phyloP scores from a whole-genome alignment of 306 rosid genomes.

The Cyclanthera cordifolia region DNA sequence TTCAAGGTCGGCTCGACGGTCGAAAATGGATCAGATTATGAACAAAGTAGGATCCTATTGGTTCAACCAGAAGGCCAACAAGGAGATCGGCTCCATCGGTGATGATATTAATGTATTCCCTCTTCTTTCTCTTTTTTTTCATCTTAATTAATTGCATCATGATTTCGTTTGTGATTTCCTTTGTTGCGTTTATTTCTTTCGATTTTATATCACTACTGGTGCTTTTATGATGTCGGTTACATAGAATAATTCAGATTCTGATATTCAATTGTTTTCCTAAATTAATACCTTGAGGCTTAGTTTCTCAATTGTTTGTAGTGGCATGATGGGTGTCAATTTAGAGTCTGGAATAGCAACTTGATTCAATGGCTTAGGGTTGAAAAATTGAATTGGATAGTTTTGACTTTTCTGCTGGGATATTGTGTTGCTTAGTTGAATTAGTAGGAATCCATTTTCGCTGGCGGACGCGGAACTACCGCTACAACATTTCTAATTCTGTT shows the following conservation, averaged over 20 bases:
- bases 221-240: conserved; percentile 12
- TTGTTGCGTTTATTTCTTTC: neutral
- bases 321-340: neutral
- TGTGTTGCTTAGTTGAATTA: neutral
- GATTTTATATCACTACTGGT: neutral
- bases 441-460: neutral
- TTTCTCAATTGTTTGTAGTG: neutral
- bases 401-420: neutral
- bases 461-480: neutral
- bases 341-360: neutral
- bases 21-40: conserved; percentile 18
- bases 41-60: conserved; percentile 16
- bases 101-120: conserved; percentile 9
- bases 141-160: neutral
- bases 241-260: neutral
- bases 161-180: neutral
- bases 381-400: neutral
- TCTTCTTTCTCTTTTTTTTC: neutral
- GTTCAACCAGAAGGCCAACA: conserved; percentile 16
- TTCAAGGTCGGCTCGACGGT: neutral
- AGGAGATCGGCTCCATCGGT: conserved; percentile 15
- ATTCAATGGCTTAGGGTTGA: neutral
- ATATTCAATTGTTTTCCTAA: neutral
- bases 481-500: neutral
- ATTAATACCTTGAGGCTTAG: neutral